Base-by-base conservation (phyloP, 2,329 filamentous ascomycete genomes). In the Sclerotinia borealis region DNA sequence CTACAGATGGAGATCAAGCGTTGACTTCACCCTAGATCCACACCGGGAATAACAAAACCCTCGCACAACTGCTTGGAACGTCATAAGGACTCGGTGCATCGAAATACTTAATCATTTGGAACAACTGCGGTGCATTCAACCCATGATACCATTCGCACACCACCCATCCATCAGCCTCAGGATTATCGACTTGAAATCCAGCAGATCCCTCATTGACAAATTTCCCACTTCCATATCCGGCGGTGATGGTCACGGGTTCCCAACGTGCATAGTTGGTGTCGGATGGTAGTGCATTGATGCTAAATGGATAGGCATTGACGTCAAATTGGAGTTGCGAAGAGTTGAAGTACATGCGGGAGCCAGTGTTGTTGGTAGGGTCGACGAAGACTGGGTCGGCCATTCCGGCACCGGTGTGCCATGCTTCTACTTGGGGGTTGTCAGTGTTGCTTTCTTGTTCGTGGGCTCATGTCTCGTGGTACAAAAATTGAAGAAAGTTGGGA, bases 141-240 rank as follows among this genome's bases (percentile, higher is more conserved):
- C 63, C 68, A 63, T 70, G 69, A 39, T 39, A 66, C 68, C 69
- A 71, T 43, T 71, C 67, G n/a, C 70, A 72, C 4, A 70, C 69
- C 19, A 71, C 22, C 69, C 70, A 72, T 0, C 70, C 70, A 64
- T 67, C 68, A 50, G 63, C 63, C 50, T 68, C 66, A 22, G 58
- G 56, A 25, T 64, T 39, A n/a, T 62, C 15, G 6, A 67, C 47
- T 29, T 63, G 51, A 22, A 71, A 54, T 1, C 69, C 70, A 25
- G 58, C 54, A 4, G 51, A 19, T 0, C 64, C 66, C 13, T 64
- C 50, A 22, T 65, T 64, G 3, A 62, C 48, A 31, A 64, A 70
- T 8, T 29, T 51, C 3, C 64, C 64, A 15, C 19, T 59, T 2
- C 67, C 67, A 39, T 65, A 69, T 1, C 70, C 69, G 0, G 63